Conservation (phyloP, 805 yeast genomes). For the Zygosaccharomyces bisporus region DNA sequence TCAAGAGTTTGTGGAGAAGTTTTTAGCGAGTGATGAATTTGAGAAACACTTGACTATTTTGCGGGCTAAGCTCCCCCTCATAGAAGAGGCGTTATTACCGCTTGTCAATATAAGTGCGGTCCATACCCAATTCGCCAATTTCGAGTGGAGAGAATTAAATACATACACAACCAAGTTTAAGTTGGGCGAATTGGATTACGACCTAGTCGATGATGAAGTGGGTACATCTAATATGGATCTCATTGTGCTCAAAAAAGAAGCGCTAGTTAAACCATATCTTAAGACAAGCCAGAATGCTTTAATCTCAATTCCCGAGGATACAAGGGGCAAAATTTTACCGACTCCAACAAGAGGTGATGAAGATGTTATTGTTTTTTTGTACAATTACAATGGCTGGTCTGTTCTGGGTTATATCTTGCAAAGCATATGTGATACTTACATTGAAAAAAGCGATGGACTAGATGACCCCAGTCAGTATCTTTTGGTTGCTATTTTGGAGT, state of each 20-base stretch:
- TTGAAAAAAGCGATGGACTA: slow-evolving; percentile 34
- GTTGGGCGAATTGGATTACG: slow-evolving; percentile 41
- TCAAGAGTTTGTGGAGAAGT: slow-evolving; percentile 38
- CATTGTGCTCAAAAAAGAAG: slow-evolving; percentile 45
- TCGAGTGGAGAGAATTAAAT: slow-evolving; percentile 53
- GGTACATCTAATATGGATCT: slow-evolving; percentile 38
- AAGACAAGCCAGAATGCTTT: slow-evolving; percentile 45
- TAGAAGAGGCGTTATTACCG: slow-evolving; percentile 49
- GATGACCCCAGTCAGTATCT: slow-evolving; percentile 37
- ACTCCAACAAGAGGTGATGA: slow-evolving; percentile 35
- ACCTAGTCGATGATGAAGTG: slow-evolving; percentile 38
- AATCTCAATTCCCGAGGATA: slow-evolving; percentile 48
- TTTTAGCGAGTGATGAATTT: slow-evolving; percentile 35
- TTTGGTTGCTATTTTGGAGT: slow-evolving; percentile 47
- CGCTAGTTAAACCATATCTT: slow-evolving; percentile 55
- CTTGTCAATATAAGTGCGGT: slow-evolving; percentile 57
- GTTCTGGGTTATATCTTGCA: slow-evolving; percentile 73
- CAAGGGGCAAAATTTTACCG: slow-evolving; percentile 69
- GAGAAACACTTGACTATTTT: slow-evolving; percentile 42
- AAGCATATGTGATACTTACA: slow-evolving; percentile 41
- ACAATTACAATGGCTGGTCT: slow-evolving; percentile 84
- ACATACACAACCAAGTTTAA: slow-evolving; percentile 56
- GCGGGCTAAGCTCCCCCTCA: slow-evolving; percentile 69
- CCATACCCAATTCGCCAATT: slow-evolving; percentile 63
- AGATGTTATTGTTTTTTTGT: slow-evolving; percentile 58